Base-by-base conservation (phyloP, 2,329 filamentous ascomycete species). In the Metarhizium humberi region DNA sequence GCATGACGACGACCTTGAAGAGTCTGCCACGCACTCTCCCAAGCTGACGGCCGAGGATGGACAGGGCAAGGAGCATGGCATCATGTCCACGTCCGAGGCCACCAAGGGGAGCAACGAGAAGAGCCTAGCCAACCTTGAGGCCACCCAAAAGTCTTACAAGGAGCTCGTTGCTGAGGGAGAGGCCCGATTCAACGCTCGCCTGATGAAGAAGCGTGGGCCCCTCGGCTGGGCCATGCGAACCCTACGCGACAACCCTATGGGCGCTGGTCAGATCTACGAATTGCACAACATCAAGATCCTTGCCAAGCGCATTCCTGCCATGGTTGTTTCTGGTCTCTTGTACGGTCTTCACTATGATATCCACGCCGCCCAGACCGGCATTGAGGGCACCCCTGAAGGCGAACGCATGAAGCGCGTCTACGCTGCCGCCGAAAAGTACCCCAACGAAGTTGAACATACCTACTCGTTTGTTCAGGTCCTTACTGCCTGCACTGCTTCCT, bases 301-400 rank as follows among this genome's bases (percentile, higher is more conserved):
- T 25, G 25, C 76, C 57, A 86, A 82, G 71, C 86, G 88, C 18
- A 66, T 92, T 7, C 88, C 88, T 0, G 87, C 89, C 51, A 78
- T 79, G 69, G 68, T 88, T 58, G 76, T 84, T 45, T 76, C 75
- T 60, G 86, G 77, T 54, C 65, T 75, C 16, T 79, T 90, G 51
- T 92, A 92, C 67, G 89, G 89, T 69, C 67, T 86, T 20, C 78
- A 92, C 78, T 92, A 92, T 73, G 88, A 92, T 62, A 92, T 92
- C 64, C 88, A 92, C 77, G 56, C 57, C 32, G 61, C 59, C 4
- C 60, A 61, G 50, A 56, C 57, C 4, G 59, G 58, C 20, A 54
- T 60, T n/a, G 57, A 57, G 13, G 60, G 60, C 6, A 62, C 60
- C 2, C 60, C 59, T n/a, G 60, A 62, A 11, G 60, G 60, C 45